phyloP scores from a whole-genome alignment of 768 basidiomycete genomes.

The Lyophyllum semitale region DNA sequence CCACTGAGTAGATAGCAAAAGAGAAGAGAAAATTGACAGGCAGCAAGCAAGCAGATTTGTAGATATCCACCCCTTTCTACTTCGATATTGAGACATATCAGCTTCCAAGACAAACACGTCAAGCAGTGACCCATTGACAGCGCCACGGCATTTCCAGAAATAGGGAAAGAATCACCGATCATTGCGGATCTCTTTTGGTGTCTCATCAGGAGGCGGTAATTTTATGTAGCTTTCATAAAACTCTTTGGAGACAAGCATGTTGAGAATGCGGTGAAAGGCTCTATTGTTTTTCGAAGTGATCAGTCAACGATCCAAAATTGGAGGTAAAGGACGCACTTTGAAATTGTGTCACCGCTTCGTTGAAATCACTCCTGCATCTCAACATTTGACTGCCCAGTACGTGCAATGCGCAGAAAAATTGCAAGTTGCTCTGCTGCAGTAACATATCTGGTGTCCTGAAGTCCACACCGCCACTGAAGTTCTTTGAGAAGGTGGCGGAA shows the following conservation, averaged over 20 bases:
- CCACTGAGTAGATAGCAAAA: conserved; percentile 40
- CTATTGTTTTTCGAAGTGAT: conserved; percentile 2
- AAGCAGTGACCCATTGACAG: conserved; percentile 36
- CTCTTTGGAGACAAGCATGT: conserved; percentile 11
- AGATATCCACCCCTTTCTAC: conserved; percentile 34
- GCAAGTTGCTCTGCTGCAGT: conserved; percentile 36
- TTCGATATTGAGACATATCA: conserved; percentile 12
- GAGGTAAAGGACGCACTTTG: conserved; percentile 21
- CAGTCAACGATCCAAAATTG: neutral
- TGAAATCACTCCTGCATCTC: conserved; percentile 39
- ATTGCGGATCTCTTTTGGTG: conserved; percentile 21
- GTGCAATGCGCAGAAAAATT: conserved; percentile 33
- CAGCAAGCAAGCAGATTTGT: conserved; percentile 41
- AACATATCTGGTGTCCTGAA: conserved; percentile 23
- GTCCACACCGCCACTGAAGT: conserved; percentile 21
- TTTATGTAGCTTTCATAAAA: conserved; percentile 1
- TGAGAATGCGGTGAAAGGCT: conserved; percentile 20
- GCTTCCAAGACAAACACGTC: conserved; percentile 15
- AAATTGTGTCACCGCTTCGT: conserved; percentile 36
- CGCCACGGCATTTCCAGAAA: conserved; percentile 29
- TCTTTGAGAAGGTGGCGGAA: conserved; percentile 28
- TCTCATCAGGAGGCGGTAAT: conserved; percentile 6
- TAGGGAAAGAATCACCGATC: conserved; percentile 34
- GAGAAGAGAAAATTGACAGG: conserved; percentile 29
- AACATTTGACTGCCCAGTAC: conserved; percentile 25